phyloP scores from a whole-genome alignment of 805 yeast genomes.

The Kluyveromyces siamensis region DNA sequence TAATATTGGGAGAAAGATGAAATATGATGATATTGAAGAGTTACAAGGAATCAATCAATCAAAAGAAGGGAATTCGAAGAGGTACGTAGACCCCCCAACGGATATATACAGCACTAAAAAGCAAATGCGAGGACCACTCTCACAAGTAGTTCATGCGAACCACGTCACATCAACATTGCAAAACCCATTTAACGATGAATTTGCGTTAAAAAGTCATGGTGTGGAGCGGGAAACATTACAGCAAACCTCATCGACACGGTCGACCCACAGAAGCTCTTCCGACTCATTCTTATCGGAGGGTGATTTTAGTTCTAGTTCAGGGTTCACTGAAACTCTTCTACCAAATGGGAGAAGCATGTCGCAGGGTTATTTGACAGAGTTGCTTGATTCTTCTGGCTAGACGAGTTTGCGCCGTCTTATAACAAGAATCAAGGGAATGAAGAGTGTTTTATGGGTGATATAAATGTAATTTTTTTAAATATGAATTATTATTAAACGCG shows the following conservation, averaged over 20 bases:
- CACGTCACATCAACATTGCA: neutral
- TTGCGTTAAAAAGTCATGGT: neutral
- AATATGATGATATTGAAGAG: slow-evolving; percentile 2
- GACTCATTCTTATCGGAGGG: neutral
- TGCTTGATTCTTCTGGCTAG: neutral
- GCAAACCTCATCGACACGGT: neutral
- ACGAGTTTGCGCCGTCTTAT: neutral
- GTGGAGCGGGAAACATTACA: neutral
- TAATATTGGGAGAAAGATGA: slow-evolving; percentile 16
- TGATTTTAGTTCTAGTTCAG: neutral
- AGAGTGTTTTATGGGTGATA: no score
- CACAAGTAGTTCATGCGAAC: neutral
- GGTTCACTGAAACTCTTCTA: neutral
- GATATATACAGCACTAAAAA: neutral
- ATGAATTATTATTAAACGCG: no score
- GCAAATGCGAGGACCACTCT: neutral
- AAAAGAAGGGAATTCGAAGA: neutral
- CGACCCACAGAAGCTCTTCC: neutral
- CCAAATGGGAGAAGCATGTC: neutral
- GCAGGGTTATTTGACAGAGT: neutral
- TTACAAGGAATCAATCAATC: neutral
- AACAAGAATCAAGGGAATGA: no score
- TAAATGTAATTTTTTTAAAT: no score
- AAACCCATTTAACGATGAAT: slow-evolving; percentile 22
- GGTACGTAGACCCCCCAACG: neutral